phyloP scores from a whole-genome alignment of 805 yeast species.

The Hanseniaspora lachancei region DNA sequence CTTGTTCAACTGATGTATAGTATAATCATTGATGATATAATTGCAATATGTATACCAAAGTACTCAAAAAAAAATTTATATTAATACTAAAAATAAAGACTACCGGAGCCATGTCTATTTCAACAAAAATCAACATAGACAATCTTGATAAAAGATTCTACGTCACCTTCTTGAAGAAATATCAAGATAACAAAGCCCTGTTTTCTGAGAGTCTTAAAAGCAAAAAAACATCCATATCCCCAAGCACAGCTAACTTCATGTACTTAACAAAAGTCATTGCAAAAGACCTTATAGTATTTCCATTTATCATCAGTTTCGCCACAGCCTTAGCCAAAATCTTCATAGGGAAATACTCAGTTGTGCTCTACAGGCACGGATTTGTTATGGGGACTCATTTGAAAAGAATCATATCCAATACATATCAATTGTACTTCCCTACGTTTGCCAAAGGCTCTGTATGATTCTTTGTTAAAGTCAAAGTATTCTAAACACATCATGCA shows the following conservation, averaged over 20 bases:
- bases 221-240: neutral
- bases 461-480: neutral
- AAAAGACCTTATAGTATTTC: neutral
- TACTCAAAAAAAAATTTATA: neutral
- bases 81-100: neutral
- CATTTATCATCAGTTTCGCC: conserved; percentile 3
- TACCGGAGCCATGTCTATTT: neutral
- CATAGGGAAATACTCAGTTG: neutral
- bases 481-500: too few relatives aligned
- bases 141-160: conserved; percentile 8
- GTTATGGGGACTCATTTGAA: conserved; percentile 11
- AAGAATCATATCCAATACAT: neutral
- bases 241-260: neutral
- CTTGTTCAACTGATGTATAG: too few relatives aligned
- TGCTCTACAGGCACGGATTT: conserved; percentile 11
- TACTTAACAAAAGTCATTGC: neutral
- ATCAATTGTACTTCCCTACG: neutral
- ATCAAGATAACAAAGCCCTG: neutral
- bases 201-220: neutral
- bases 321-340: conserved; percentile 2
- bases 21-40: too few relatives aligned
- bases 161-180: conserved; percentile 5
- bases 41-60: neutral
- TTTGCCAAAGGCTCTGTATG: neutral
- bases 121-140: neutral